These are phyloP conservation scores for Colletotrichum gigasporum DNA, from an alignment of 2,329 filamentous ascomycete species.

Conservation along the genomic window DNA sequence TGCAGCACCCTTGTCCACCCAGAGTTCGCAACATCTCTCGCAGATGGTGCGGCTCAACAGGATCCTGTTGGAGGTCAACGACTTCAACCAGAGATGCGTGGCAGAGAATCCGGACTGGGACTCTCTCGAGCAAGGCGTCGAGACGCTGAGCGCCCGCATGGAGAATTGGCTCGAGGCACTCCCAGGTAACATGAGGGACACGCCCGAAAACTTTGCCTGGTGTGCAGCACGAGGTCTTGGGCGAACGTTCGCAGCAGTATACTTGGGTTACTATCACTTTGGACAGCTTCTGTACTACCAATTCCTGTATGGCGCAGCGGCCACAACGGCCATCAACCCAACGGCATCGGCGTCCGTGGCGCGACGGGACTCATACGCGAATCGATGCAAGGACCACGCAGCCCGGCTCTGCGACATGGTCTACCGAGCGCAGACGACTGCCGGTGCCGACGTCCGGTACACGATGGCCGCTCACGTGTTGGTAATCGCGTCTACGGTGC, in stretches of 20 bases:
- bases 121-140: constrained; percentile 40
- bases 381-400: constrained; percentile 50
- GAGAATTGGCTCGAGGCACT: constrained; percentile 46
- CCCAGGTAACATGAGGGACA: constrained; percentile 47
- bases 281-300: constrained; percentile 57
- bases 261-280: constrained; percentile 57
- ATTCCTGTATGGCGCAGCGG: constrained; percentile 44
- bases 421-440: constrained; percentile 45
- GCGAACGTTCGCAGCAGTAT: constrained; percentile 52
- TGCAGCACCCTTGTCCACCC: constrained; percentile 4
- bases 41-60: constrained; percentile 39
- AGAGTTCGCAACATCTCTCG: constrained; percentile 40
- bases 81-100: constrained; percentile 46
- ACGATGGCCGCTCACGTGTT: constrained; percentile 56
- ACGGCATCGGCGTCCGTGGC: constrained; percentile 18
- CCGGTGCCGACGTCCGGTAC: constrained; percentile 51
- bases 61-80: constrained; percentile 50
- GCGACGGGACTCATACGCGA: constrained; percentile 45
- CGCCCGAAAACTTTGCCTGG: constrained; percentile 46
- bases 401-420: constrained; percentile 50
- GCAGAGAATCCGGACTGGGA: constrained; percentile 37
- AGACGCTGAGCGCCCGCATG: constrained; percentile 41
- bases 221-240: constrained; percentile 50
- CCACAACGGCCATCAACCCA: constrained; percentile 31
- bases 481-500: constrained; percentile 55